Conservation (phyloP, 2,329 filamentous ascomycete species). For the Parasarocladium wereldwijsianum region DNA sequence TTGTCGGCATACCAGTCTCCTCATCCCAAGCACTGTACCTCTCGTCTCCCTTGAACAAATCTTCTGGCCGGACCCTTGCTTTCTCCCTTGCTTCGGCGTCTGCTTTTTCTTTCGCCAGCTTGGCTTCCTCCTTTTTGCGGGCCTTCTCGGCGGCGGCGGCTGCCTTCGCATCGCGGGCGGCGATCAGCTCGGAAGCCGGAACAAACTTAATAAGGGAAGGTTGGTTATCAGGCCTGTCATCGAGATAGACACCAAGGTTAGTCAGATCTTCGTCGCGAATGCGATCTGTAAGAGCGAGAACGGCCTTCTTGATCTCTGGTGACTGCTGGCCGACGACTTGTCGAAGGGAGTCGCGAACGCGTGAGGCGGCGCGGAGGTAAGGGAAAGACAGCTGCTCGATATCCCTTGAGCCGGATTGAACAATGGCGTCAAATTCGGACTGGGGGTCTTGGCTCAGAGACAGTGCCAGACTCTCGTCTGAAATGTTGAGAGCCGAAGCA, state of each 20-base stretch:
- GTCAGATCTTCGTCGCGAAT: slow-evolving; percentile 72
- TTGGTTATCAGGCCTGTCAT: slow-evolving; percentile 55
- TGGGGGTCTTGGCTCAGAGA: slow-evolving; percentile 29
- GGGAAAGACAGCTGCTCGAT: slow-evolving; percentile 38
- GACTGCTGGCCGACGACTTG: slow-evolving; percentile 31
- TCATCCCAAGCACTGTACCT: slow-evolving; percentile 66
- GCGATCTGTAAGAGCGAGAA: slow-evolving; percentile 63
- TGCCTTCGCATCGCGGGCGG: slow-evolving; percentile 43
- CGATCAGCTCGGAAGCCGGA: slow-evolving; percentile 39
- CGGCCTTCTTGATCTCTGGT: slow-evolving; percentile 48
- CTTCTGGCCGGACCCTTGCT: slow-evolving; percentile 37
- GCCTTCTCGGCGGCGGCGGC: slow-evolving; percentile 47
- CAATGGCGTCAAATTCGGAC: slow-evolving; percentile 30
- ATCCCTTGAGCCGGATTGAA: slow-evolving; percentile 30
- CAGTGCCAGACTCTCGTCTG: slow-evolving; percentile 24
- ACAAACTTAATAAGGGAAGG: slow-evolving; percentile 61
- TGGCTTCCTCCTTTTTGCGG: slow-evolving; percentile 38
- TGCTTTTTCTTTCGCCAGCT: slow-evolving; percentile 31
- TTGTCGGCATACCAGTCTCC: slow-evolving; percentile 66
- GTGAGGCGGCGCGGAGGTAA: slow-evolving; percentile 39
- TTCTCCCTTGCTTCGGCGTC: slow-evolving; percentile 41
- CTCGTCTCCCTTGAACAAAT: slow-evolving; percentile 42
- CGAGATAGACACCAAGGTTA: slow-evolving; percentile 72
- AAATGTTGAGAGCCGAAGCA: slow-evolving; percentile 30
- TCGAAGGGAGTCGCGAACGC: slow-evolving; percentile 47